Conservation (phyloP, 1,284 basidiomycete genomes). For the Rhodotorula glutinis region DNA sequence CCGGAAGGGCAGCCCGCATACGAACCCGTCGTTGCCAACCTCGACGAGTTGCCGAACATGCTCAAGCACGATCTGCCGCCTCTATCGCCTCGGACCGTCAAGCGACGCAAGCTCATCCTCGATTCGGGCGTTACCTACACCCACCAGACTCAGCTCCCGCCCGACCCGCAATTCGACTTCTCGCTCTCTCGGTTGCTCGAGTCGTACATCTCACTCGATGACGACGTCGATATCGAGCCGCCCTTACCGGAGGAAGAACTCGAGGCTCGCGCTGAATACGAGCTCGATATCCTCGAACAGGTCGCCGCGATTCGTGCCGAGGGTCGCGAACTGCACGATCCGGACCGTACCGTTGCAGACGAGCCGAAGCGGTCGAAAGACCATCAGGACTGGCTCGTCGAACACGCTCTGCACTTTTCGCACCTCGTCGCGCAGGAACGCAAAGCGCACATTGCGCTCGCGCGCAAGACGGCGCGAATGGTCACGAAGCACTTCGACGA, state of each 20-base stretch:
- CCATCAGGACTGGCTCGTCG: constrained; percentile 49
- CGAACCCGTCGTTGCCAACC: constrained; percentile 41
- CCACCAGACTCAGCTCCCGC: constrained; percentile 65
- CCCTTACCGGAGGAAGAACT: constrained; percentile 50
- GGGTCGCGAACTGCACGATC: constrained; percentile 39
- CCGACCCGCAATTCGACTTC: constrained; percentile 54
- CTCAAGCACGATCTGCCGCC: constrained; percentile 45
- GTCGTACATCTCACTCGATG: constrained; percentile 60
- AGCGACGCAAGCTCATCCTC: constrained; percentile 58
- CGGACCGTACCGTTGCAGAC: constrained; percentile 32
- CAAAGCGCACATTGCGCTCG: constrained; percentile 47
- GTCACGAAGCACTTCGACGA: constrained; percentile 76
- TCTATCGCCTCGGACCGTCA: constrained; percentile 43
- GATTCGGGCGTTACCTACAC: constrained; percentile 58
- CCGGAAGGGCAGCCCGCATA: constrained; percentile 12
- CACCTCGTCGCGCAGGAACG: constrained; percentile 49
- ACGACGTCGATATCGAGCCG: constrained; percentile 42
- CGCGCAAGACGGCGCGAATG: constrained; percentile 62
- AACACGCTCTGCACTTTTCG: constrained; percentile 50
- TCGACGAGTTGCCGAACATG: constrained; percentile 42
- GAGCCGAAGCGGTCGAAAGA: constrained; percentile 42
- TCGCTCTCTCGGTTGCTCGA: constrained; percentile 60
- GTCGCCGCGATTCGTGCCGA: constrained; percentile 42
- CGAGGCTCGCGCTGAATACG: constrained; percentile 53
- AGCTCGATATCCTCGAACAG: constrained; percentile 50